These are phyloP conservation scores for Boehmeria nivea DNA, from an alignment of 306 rosid species.

Conservation along the genomic window DNA sequence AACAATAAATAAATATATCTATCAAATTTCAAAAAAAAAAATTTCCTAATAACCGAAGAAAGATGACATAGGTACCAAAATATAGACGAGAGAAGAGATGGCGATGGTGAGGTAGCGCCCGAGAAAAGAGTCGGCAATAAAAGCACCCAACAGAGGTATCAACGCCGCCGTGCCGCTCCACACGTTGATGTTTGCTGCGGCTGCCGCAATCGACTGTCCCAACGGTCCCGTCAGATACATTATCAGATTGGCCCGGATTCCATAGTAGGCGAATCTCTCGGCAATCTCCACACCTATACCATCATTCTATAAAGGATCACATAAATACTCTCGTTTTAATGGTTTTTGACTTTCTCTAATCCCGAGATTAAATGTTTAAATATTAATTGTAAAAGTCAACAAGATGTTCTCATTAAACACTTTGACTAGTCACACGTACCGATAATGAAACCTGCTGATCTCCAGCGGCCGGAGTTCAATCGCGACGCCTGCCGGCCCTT, in stretches of 20 bases:
- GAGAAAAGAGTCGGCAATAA: slow-evolving; percentile 41
- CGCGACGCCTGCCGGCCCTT: slow-evolving; percentile 21
- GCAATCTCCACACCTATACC: slow-evolving; percentile 43
- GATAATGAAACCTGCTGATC: slow-evolving; percentile 35
- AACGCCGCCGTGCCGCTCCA: slow-evolving; percentile 42
- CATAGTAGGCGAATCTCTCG: slow-evolving; percentile 48
- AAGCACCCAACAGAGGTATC: slow-evolving; percentile 45
- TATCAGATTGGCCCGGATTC: slow-evolving; percentile 33
- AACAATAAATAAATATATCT: too few relatives aligned
- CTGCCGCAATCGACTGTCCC: slow-evolving; percentile 36
- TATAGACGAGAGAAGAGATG: slow-evolving; percentile 35
- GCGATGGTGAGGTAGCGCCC: slow-evolving; percentile 52
- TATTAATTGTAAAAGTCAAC: too few relatives aligned
- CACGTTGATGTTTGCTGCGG: slow-evolving; percentile 34
- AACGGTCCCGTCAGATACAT: slow-evolving; percentile 42
- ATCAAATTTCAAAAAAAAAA: too few relatives aligned
- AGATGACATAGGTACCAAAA: slow-evolving; percentile 21
- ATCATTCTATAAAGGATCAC: too few relatives aligned
- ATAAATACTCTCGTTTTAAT: too few relatives aligned
- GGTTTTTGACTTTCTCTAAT: too few relatives aligned
- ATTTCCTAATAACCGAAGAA: too few relatives aligned
- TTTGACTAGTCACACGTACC: too few relatives aligned
- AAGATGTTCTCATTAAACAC: too few relatives aligned
- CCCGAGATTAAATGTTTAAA: not conserved
- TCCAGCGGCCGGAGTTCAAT: slow-evolving; percentile 39